Evolutionary conservation across 257 asterid genomes (phyloP).

Genomic region (Gardenia jasminoides): DNA sequence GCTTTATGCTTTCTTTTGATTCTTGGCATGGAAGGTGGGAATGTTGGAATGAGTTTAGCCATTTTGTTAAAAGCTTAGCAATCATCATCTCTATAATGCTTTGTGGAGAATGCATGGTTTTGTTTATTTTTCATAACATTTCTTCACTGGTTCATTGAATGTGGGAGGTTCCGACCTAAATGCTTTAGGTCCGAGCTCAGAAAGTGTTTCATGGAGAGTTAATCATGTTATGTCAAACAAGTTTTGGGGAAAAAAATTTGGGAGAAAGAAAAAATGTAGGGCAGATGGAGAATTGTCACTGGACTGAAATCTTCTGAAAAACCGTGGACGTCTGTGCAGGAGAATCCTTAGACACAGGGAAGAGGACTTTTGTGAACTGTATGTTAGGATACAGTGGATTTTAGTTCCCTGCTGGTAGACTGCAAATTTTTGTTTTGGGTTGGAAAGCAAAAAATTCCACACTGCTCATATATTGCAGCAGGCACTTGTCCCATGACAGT

Average conservation of each 20-base stretch:
- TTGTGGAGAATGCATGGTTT: background rate
- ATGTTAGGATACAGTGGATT: background rate
- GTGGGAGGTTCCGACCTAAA: background rate
- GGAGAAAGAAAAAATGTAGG: background rate
- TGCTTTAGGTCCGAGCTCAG: no score
- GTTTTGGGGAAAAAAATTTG: background rate
- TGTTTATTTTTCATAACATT: background rate
- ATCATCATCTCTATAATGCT: slow-evolving; percentile 4
- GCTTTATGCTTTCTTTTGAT: background rate
- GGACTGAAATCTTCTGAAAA: background rate
- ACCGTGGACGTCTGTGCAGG: background rate
- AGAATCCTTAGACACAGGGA: background rate
- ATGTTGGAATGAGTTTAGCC: background rate
- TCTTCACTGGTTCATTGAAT: background rate
- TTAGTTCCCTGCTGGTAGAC: background rate
- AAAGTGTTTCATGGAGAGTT: background rate
- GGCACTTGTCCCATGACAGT: background rate
- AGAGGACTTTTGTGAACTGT: background rate
- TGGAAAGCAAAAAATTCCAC: background rate
- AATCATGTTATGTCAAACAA: background rate
- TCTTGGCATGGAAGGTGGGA: background rate
- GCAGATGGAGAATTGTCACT: no score
- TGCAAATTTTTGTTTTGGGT: background rate
- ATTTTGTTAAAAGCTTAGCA: background rate
- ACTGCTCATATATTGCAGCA: no score